phyloP scores from a whole-genome alignment of 2,329 filamentous ascomycete genomes.

The Aureobasidium lini region DNA sequence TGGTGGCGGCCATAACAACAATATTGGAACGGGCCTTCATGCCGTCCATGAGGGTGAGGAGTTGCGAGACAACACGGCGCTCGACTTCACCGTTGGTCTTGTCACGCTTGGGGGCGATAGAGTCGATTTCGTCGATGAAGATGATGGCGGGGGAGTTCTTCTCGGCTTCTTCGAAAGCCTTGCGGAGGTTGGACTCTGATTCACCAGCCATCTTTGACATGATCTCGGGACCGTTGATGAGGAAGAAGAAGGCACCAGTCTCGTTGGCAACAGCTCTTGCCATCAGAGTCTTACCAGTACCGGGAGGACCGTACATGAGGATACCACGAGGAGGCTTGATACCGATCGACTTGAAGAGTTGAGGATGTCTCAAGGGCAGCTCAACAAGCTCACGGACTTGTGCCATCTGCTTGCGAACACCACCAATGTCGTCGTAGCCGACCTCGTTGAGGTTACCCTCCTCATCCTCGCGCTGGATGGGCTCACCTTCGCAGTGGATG shows the following conservation, averaged over 20 bases:
- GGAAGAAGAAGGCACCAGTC: slow-evolving; percentile 98
- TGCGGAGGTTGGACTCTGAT: slow-evolving; percentile 94
- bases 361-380: slow-evolving; percentile 89
- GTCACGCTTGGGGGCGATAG: slow-evolving; percentile 97
- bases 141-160: slow-evolving; percentile 99
- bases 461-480: slow-evolving; percentile 95
- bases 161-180: slow-evolving; percentile 99
- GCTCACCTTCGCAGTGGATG: slow-evolving; percentile 96
- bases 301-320: slow-evolving; percentile 84
- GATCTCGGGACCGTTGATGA: slow-evolving; percentile 98
- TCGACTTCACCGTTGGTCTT: slow-evolving; percentile 99
- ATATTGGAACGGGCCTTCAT: slow-evolving; percentile 99
- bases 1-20: slow-evolving; percentile 98
- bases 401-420: slow-evolving; percentile 99
- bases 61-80: slow-evolving; percentile 94
- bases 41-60: slow-evolving; percentile 96
- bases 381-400: slow-evolving; percentile 99
- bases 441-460: slow-evolving; percentile 99
- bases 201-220: slow-evolving; percentile 99
- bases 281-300: slow-evolving; percentile 99
- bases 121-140: slow-evolving; percentile 99
- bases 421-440: slow-evolving; percentile 98
- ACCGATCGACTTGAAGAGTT: slow-evolving; percentile 99
- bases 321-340: slow-evolving; percentile 99
- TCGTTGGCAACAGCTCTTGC: slow-evolving; percentile 97